Percentiles rank a stretch among this genome's conserved stretches.
These are phyloP conservation scores for Rugonectria rugulosa DNA, from an alignment of 2,329 filamentous ascomycete species.

Conservation along the genomic window DNA sequence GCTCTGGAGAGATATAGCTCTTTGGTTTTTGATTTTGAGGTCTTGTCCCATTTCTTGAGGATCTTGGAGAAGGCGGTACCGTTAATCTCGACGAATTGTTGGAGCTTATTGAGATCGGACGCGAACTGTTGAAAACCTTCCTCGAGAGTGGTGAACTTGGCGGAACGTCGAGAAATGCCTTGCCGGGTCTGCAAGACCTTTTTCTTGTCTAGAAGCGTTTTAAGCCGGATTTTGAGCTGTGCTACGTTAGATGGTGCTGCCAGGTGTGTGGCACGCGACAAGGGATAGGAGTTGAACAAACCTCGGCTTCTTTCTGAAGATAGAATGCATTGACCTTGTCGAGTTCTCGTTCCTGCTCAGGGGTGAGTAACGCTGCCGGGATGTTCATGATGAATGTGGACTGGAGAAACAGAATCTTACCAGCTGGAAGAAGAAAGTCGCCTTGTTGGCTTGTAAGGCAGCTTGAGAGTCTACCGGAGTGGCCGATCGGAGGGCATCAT, in stretches of 20 bases:
- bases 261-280: not conserved
- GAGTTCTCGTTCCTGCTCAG: slow-evolving; percentile 84
- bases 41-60: slow-evolving; percentile 99
- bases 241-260: slow-evolving; percentile 21
- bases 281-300: slow-evolving; percentile 52
- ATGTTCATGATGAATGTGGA: slow-evolving; percentile 37
- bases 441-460: slow-evolving; percentile 94
- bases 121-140: slow-evolving; percentile 98
- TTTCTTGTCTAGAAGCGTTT: slow-evolving; percentile 95
- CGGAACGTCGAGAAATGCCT: slow-evolving; percentile 83
- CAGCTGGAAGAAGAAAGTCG: slow-evolving; percentile 97
- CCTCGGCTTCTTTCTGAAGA: slow-evolving; percentile 96
- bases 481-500: slow-evolving; percentile 61
- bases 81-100: slow-evolving; percentile 98
- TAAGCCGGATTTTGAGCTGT: slow-evolving; percentile 90
- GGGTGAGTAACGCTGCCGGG: slow-evolving; percentile 48
- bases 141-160: slow-evolving; percentile 92
- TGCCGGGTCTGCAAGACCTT: slow-evolving; percentile 84
- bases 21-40: slow-evolving; percentile 97
- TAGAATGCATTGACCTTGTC: slow-evolving; percentile 99
- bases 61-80: slow-evolving; percentile 98
- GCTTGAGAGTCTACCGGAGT: slow-evolving; percentile 77
- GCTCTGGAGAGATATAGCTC: slow-evolving; percentile 95
- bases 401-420: slow-evolving; percentile 58
- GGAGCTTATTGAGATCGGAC: slow-evolving; percentile 94